Conservation (phyloP, 108 stramenopile species). For the Poteriospumella lacustris region DNA sequence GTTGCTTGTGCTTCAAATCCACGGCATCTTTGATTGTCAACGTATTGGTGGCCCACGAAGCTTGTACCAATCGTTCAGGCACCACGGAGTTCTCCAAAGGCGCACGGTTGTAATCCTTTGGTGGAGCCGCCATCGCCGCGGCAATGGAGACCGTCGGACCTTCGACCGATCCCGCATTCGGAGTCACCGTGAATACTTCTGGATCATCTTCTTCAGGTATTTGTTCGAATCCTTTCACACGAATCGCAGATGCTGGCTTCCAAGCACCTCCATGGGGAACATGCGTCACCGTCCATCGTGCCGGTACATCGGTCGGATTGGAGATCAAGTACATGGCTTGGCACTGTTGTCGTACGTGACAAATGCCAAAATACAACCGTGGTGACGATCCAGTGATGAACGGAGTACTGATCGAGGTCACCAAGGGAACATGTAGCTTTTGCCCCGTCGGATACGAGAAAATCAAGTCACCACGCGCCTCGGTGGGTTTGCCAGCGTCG, state of each 20-base stretch:
- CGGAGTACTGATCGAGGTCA: background rate
- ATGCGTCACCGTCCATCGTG: conserved; percentile 19
- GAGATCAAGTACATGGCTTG: background rate
- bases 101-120: conserved; percentile 43
- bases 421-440: background rate
- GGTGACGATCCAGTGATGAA: conserved; percentile 23
- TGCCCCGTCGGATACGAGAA: conserved; percentile 9
- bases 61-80: background rate
- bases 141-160: conserved; percentile 41
- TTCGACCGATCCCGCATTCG: background rate
- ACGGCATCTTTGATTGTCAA: conserved; percentile 9
- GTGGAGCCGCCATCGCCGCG: conserved; percentile 40
- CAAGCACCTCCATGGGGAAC: background rate
- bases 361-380: conserved; percentile 4
- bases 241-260: background rate
- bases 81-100: background rate
- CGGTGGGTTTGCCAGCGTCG: background rate
- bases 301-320: conserved; percentile 22
- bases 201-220: conserved; percentile 36
- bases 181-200: conserved; percentile 38
- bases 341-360: background rate
- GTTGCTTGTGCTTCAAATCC: background rate
- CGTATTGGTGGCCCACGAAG: conserved; percentile 25
- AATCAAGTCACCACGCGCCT: background rate
- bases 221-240: conserved; percentile 26